Evolutionary conservation across 257 asterid species (phyloP), one percentile per base, ranked within the genome.

Genomic region (Solanum pennellii): DNA sequence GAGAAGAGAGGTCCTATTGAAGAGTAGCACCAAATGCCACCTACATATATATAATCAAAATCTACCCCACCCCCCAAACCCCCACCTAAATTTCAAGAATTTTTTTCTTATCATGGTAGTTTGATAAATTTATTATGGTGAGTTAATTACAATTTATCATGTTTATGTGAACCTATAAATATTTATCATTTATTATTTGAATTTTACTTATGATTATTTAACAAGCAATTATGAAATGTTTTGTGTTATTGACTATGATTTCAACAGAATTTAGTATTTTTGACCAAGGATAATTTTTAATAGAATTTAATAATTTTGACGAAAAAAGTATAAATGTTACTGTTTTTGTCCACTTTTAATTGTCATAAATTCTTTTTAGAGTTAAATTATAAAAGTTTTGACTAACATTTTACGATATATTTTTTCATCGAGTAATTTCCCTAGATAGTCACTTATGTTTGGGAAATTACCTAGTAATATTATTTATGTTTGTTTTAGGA

Each of bases 21-120:
- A 49, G 69, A 62, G 52, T 47, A 47, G 23, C 68, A 68, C 77
- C 86, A 62, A 73, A 12, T 21, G 71, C 72, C 74, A 85, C 86
- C 89, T 47, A 77, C 88, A 73, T 86, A 52, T 87, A 89, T 82
- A 90, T 72, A 73, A 37, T 13, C 39, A 37, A 83, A 86, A 5
- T 71, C 66, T 13, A 69, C 10, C 11, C 87, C 27, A 47, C 23
- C 11, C 10, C 21, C 8, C 6, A 23, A 2, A 3, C 37, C 5
- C 6, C 21, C 59, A 37, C 86, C 47, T 49, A n/a, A 62, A 73
- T 41, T 18, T 65, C 33, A 65, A 65, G 72, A n/a, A 5, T 66
- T 6, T 13, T 68, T 14, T 13, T 27, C 29, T 12, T 5, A 65
- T 69, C 0, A 69, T 69, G 79, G 79, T 72, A 72, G 27, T 72